Conservation (phyloP, 2,329 filamentous ascomycete genomes). For the Aspergillus felis region DNA sequence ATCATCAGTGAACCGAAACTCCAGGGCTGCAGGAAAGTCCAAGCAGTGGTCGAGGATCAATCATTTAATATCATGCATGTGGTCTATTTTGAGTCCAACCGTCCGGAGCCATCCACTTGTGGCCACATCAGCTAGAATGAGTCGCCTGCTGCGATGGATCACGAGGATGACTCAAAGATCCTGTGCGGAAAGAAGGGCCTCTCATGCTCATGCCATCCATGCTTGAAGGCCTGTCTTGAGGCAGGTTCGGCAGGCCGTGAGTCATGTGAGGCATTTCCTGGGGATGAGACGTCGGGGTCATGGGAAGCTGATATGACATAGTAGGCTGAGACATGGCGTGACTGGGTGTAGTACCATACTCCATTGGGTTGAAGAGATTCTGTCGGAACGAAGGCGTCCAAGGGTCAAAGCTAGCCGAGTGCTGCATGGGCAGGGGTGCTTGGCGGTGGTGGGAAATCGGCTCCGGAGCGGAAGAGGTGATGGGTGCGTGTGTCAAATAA, state of each 20-base stretch:
- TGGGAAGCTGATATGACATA: slow-evolving; percentile 28
- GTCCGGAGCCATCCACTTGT: slow-evolving; percentile 10
- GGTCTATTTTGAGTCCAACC: slow-evolving; percentile 13
- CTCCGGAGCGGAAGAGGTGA: slow-evolving; percentile 19
- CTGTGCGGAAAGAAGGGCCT: slow-evolving; percentile 27
- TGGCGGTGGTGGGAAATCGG: slow-evolving; percentile 19
- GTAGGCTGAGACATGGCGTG: slow-evolving; percentile 23
- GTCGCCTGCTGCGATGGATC: slow-evolving; percentile 11
- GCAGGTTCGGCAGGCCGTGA: slow-evolving; percentile 12
- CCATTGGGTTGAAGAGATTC: slow-evolving; percentile 30
- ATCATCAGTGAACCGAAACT: slow-evolving; percentile 2
- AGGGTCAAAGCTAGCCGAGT: slow-evolving; percentile 19
- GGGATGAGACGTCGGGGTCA: slow-evolving; percentile 19
- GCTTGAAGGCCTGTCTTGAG: slow-evolving; percentile 14
- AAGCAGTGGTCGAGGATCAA: slow-evolving; percentile 12
- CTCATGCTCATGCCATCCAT: slow-evolving; percentile 18
- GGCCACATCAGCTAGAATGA: slow-evolving; percentile 9
- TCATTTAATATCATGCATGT: slow-evolving; percentile 26
- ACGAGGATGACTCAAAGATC: slow-evolving; percentile 30
- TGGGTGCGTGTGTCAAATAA: slow-evolving; percentile 25
- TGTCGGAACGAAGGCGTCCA: slow-evolving; percentile 34
- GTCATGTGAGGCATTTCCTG: slow-evolving; percentile 20
- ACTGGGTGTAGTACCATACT: slow-evolving; percentile 20
- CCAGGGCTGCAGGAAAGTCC: neutral
- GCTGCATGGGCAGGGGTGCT: slow-evolving; percentile 18